A percentile compares a stretch with the other conserved stretches of the same genome.
Conservation (phyloP, 2,329 filamentous ascomycete species). For the Cladosporium sp. region DNA sequence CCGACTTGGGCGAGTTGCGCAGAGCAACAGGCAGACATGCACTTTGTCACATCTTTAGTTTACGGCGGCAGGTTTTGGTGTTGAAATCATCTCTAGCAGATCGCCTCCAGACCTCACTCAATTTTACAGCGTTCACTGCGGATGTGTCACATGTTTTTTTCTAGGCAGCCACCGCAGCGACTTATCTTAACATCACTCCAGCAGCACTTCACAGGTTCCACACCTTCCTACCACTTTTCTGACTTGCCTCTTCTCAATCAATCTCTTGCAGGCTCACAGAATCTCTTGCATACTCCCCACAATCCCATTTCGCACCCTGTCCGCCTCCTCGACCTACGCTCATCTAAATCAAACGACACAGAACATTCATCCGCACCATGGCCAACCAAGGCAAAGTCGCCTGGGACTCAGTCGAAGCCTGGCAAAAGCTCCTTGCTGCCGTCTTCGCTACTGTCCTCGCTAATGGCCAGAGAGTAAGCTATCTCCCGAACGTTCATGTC, state of each 20-base stretch:
- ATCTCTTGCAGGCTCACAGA: not conserved
- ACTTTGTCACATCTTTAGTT: not conserved
- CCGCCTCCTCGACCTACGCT: too few species aligned
- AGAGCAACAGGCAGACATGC: conserved; percentile 11
- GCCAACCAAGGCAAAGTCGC: conserved; percentile 4
- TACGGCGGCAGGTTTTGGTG: not conserved
- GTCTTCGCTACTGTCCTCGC: conserved; percentile 34
- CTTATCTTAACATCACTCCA: conserved; percentile 2
- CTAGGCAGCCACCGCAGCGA: not conserved
- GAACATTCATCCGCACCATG: conserved; percentile 2
- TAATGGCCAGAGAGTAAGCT: too few species aligned
- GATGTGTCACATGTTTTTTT: conserved; percentile 1
- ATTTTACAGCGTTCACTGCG: not conserved
- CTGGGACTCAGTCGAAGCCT: conserved; percentile 12
- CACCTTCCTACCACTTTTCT: not conserved
- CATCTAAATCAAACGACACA: not conserved
- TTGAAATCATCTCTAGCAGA: not conserved
- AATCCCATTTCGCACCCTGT: not conserved
- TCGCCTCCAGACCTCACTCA: conserved; percentile 1
- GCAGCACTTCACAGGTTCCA: not conserved
- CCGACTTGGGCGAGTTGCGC: not conserved
- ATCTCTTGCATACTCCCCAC: not conserved
- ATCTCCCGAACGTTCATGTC: too few species aligned
- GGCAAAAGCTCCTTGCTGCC: conserved; percentile 37
- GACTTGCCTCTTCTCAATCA: not conserved